phyloP scores from a whole-genome alignment of 331 rosid species.

The Quercus lobata region DNA sequence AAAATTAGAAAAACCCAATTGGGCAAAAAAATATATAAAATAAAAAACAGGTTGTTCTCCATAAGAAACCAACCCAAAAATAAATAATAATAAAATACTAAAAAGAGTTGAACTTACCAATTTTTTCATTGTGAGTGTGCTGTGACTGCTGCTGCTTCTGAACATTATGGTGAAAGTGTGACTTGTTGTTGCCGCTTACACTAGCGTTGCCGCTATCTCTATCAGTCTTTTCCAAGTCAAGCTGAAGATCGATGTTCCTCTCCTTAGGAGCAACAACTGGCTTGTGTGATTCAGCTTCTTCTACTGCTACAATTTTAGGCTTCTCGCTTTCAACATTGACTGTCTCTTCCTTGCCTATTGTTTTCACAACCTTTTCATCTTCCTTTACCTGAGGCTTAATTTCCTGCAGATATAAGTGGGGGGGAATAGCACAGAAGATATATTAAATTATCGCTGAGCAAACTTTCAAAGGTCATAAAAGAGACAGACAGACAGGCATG shows the following conservation, averaged over 20 bases:
- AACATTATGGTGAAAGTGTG: constrained; percentile 27
- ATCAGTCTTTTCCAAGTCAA: constrained; percentile 77
- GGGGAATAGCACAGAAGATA: background rate
- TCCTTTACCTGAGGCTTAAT: constrained; percentile 50
- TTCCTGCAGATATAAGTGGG: constrained; percentile 43
- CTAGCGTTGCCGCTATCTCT: constrained; percentile 36
- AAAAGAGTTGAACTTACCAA: constrained; percentile 36
- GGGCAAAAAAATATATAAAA: background rate
- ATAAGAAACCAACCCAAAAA: too few species aligned
- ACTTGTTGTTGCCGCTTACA: constrained; percentile 51
- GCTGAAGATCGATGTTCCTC: constrained; percentile 53
- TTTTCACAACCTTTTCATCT: constrained; percentile 47
- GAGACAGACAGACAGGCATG: background rate
- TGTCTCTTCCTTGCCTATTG: constrained; percentile 44
- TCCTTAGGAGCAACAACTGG: constrained; percentile 35
- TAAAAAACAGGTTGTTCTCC: background rate
- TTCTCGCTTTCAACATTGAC: constrained; percentile 47
- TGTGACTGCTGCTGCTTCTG: constrained; percentile 42
- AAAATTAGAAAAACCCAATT: constrained; percentile 16
- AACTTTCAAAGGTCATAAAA: background rate
- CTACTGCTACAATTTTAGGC: constrained; percentile 34
- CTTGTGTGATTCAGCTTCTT: constrained; percentile 52
- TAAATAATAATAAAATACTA: too few species aligned
- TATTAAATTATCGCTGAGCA: constrained; percentile 8
- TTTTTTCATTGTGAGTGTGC: constrained; percentile 43